A percentile compares a stretch with the other conserved stretches of the same genome.
phyloP scores from a whole-genome alignment of 2,329 filamentous ascomycete genomes.

The Phoma sp. region DNA sequence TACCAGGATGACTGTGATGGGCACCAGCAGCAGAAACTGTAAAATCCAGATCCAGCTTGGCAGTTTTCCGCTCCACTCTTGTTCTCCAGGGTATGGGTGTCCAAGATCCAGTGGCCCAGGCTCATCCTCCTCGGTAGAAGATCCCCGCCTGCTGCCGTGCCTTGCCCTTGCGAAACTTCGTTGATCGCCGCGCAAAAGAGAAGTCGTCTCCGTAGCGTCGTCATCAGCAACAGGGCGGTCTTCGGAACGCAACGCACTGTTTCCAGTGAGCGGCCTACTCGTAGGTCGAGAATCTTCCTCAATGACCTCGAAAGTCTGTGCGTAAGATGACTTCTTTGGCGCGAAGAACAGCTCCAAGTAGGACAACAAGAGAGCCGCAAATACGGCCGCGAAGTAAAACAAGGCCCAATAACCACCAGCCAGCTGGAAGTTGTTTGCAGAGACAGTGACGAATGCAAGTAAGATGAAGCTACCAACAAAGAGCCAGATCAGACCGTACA shows the following conservation, averaged over 20 bases:
- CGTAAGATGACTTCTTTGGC: slow-evolving; percentile 71
- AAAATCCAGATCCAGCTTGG: slow-evolving; percentile 87
- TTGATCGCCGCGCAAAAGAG: slow-evolving; percentile 58
- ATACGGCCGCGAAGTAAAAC: slow-evolving; percentile 78
- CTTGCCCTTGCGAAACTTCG: slow-evolving; percentile 64
- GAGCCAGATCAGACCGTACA: slow-evolving; percentile 83
- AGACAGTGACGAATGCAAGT: slow-evolving; percentile 74
- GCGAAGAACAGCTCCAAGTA: slow-evolving; percentile 82
- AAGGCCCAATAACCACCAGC: slow-evolving; percentile 81
- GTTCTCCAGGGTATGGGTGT: slow-evolving; percentile 69
- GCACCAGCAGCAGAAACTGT: slow-evolving; percentile 81
- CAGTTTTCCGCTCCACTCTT: slow-evolving; percentile 80
- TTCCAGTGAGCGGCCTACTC: slow-evolving; percentile 43
- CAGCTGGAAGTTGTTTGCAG: slow-evolving; percentile 75
- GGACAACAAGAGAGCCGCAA: slow-evolving; percentile 74
- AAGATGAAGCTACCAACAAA: slow-evolving; percentile 76
- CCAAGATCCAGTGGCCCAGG: slow-evolving; percentile 43
- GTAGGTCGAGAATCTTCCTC: slow-evolving; percentile 37
- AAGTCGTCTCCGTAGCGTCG: slow-evolving; percentile 62
- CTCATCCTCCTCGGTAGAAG: slow-evolving; percentile 47
- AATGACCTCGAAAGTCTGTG: slow-evolving; percentile 56
- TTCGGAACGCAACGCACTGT: slow-evolving; percentile 39
- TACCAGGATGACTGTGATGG: slow-evolving; percentile 76
- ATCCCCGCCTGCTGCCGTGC: slow-evolving; percentile 52
- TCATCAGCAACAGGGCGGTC: slow-evolving; percentile 45